Conservation (phyloP, 1,139 yeast genomes). For the Lodderomyces beijingensis region DNA sequence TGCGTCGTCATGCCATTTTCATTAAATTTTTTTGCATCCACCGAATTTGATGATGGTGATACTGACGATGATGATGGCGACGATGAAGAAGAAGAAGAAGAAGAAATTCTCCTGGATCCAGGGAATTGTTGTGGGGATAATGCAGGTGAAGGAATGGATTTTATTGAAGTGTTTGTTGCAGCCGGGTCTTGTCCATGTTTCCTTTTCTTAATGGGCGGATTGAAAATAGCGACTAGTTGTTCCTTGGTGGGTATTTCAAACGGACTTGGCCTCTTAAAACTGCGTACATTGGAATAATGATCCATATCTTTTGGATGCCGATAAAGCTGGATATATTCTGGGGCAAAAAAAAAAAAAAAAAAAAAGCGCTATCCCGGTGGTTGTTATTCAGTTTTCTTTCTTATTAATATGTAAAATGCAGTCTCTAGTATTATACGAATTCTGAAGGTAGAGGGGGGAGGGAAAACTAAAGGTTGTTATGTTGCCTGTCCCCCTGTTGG, state of each 20-base stretch:
- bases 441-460: too few species aligned
- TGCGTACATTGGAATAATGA: slow-evolving; percentile 9
- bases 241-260: slow-evolving; percentile 12
- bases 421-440: too few species aligned
- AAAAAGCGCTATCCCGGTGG: too few species aligned
- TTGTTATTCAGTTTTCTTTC: too few species aligned
- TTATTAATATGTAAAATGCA: too few species aligned
- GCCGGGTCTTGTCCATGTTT: neutral
- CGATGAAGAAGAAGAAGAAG: slow-evolving; percentile 1
- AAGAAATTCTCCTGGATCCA: too few species aligned
- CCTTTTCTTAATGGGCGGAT: slow-evolving; percentile 7
- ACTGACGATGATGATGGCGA: neutral
- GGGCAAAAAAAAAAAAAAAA: too few species aligned
- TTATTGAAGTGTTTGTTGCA: neutral
- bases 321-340: too few species aligned
- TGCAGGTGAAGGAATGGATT: neutral
- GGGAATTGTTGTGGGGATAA: neutral
- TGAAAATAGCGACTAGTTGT: slow-evolving; percentile 13
- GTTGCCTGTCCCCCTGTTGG: too few species aligned
- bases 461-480: too few species aligned
- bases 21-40: slow-evolving; percentile 1
- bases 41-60: neutral
- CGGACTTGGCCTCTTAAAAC: slow-evolving; percentile 11
- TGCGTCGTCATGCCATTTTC: neutral
- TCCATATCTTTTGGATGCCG: too few species aligned